A percentile compares a stretch with the other conserved stretches of the same genome.
Conservation (phyloP, 2,329 filamentous ascomycete species). For the Erysiphe neolycopersici region DNA sequence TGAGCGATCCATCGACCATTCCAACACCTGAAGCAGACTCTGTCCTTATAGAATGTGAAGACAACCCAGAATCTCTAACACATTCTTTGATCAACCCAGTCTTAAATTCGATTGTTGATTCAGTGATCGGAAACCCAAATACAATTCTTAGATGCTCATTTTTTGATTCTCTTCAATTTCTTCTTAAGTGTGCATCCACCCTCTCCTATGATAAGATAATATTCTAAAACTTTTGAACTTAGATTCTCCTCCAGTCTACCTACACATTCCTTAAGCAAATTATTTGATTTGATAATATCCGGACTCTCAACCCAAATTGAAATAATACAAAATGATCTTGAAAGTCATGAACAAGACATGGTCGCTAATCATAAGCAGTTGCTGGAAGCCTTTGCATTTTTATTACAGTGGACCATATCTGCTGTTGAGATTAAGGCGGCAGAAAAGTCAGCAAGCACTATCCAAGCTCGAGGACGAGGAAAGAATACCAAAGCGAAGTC, state of each 20-base stretch:
- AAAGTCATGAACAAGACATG: slow-evolving; percentile 71
- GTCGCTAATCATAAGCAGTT: slow-evolving; percentile 71
- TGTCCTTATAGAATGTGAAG: slow-evolving; percentile 71
- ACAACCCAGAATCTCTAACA: slow-evolving; percentile 55
- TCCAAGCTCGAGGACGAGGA: slow-evolving; percentile 43
- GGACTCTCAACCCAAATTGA: slow-evolving; percentile 70
- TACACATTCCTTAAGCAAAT: slow-evolving; percentile 62
- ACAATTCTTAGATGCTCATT: slow-evolving; percentile 50
- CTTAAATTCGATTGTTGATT: slow-evolving; percentile 77
- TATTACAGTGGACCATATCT: slow-evolving; percentile 84
- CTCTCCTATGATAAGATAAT: slow-evolving; percentile 16
- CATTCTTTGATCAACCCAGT: slow-evolving; percentile 56
- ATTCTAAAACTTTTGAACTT: slow-evolving; percentile 37
- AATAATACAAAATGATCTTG: slow-evolving; percentile 58
- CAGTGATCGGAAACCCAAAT: slow-evolving; percentile 76
- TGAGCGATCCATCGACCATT: slow-evolving; percentile 70
- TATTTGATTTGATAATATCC: slow-evolving; percentile 73
- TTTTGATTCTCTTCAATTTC: slow-evolving; percentile 83
- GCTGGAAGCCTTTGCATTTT: slow-evolving; percentile 78
- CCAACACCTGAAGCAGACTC: slow-evolving; percentile 65
- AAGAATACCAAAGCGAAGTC: slow-evolving; percentile 45
- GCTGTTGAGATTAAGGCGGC: slow-evolving; percentile 85
- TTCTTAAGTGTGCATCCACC: slow-evolving; percentile 70
- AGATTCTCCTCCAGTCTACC: slow-evolving; percentile 65
- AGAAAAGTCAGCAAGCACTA: slow-evolving; percentile 55